Percentiles rank a stretch among this genome's conserved stretches.
Evolutionary conservation across 257 asterid genomes (phyloP).

Genomic region (Solanum ossicruentum): DNA sequence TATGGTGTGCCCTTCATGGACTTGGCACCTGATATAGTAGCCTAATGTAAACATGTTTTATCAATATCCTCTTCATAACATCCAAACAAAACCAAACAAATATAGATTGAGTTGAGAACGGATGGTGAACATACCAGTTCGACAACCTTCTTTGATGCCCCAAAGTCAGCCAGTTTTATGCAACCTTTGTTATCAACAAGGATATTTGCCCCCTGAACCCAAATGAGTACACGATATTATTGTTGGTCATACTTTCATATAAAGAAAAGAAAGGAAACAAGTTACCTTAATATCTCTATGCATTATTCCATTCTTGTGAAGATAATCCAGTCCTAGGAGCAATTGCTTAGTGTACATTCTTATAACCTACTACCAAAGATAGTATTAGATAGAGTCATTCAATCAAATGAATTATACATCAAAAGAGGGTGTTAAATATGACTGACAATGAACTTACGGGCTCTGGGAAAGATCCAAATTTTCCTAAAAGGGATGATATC

Average conservation of each 20-base stretch:
- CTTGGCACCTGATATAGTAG: slow-evolving; percentile 92
- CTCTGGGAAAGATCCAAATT: slow-evolving; percentile 95
- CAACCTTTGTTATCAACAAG: slow-evolving; percentile 96
- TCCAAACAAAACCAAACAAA: neutral
- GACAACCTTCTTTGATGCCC: slow-evolving; percentile 99
- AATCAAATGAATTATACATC: neutral
- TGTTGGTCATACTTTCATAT: neutral
- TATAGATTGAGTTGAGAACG: neutral
- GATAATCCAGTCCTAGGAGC: slow-evolving; percentile 83
- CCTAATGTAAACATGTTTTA: slow-evolving; percentile 33
- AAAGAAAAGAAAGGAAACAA: neutral
- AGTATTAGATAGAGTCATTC: neutral
- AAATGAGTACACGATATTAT: neutral
- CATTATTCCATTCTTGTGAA: slow-evolving; percentile 90
- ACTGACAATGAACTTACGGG: slow-evolving; percentile 46
- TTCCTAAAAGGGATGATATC: slow-evolving; percentile 91
- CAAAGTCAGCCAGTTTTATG: slow-evolving; percentile 98
- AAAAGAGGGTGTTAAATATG: neutral
- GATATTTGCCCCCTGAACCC: slow-evolving; percentile 85
- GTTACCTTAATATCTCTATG: slow-evolving; percentile 96
- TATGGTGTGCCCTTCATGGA: slow-evolving; percentile 99
- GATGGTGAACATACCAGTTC: slow-evolving; percentile 50
- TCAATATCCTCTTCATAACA: neutral
- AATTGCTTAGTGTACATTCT: slow-evolving; percentile 91
- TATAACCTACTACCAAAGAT: slow-evolving; percentile 54